Evolutionary conservation across 345 rosid species (phyloP).

Genomic region (Euclidium syriacum): DNA sequence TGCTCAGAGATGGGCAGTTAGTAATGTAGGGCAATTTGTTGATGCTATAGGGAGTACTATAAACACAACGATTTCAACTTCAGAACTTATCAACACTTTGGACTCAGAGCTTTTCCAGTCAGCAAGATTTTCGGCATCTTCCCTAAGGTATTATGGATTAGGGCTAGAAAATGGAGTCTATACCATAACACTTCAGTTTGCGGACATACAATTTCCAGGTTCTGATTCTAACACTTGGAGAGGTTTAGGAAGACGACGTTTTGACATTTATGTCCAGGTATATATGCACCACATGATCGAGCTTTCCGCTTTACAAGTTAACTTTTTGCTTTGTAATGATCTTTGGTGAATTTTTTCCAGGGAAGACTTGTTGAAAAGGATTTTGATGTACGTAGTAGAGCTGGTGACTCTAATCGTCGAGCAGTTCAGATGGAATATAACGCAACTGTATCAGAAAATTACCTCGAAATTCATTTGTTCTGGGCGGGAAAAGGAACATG

Average conservation of each 20-base stretch:
- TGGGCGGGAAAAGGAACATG: slow-evolving; percentile 37
- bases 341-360: slow-evolving; percentile 9
- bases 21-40: slow-evolving; percentile 37
- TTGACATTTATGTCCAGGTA: slow-evolving; percentile 46
- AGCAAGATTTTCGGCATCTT: slow-evolving; percentile 27
- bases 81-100: slow-evolving; percentile 32
- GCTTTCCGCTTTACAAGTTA: too few relatives aligned
- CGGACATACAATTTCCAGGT: slow-evolving; percentile 36
- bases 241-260: slow-evolving; percentile 40
- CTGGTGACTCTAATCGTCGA: slow-evolving; percentile 31
- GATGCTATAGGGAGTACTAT: slow-evolving; percentile 26
- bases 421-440: slow-evolving; percentile 20
- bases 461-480: slow-evolving; percentile 28
- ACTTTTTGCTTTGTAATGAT: neutral
- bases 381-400: slow-evolving; percentile 39
- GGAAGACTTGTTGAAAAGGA: slow-evolving; percentile 38
- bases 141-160: slow-evolving; percentile 28
- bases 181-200: slow-evolving; percentile 38
- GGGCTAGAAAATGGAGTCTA: slow-evolving; percentile 30
- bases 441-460: slow-evolving; percentile 20
- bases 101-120: slow-evolving; percentile 37
- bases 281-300: neutral
- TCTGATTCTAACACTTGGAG: slow-evolving; percentile 32
- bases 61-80: slow-evolving; percentile 3
- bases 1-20: slow-evolving; percentile 44